Evolutionary conservation across 1,284 basidiomycete species (phyloP), one percentile per base, ranked within the genome.

Genomic region (Singerocomus inundabilis): DNA sequence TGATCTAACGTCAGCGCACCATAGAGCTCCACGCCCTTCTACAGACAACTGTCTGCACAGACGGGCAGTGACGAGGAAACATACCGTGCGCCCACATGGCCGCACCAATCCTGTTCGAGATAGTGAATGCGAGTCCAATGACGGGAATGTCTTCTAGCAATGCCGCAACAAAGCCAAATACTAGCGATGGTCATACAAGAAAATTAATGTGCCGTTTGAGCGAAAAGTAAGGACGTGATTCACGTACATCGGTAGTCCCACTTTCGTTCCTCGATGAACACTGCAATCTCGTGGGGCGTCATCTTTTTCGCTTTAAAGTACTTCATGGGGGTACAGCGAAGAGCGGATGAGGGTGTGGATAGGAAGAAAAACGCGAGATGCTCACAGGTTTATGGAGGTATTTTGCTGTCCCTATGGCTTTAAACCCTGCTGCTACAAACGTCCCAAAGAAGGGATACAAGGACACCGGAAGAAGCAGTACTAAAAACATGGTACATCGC

Each of bases 41-140:
- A n/a, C n/a, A 24, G 5, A 7, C 2, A 21, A 21, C 21, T 13
- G 28, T 18, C n/a, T 7, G 2, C 12, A n/a, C 40, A 11, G 25
- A 44, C 4, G 7, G 48, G 4, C 15, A 31, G 43, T 15, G 21
- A 34, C 6, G 18, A 25, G 38, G 31, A 29, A 15, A 70, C 78
- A 21, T 58, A 88, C 87, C 89, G 58, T 87, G 81, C 7, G 88
- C 87, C 90, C 91, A 93, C 92, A 95, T 94, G 1, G 90, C 91
- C 2, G 90, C 89, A 3, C 92, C 92, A 26, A 94, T 80, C 11
- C 89, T 77, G 64, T 94, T 94, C 0, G 91, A 92, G 28, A 95
- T 75, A 0, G 84, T 86, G 64, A 94, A 91, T 8, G 86, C 68
- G 4, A 93, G 70, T 0, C 91, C 92, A 15, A 91, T 61, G 50